These are phyloP conservation scores for Russula ochroleuca DNA, from an alignment of 768 basidiomycete genomes.

Conservation along the genomic window DNA sequence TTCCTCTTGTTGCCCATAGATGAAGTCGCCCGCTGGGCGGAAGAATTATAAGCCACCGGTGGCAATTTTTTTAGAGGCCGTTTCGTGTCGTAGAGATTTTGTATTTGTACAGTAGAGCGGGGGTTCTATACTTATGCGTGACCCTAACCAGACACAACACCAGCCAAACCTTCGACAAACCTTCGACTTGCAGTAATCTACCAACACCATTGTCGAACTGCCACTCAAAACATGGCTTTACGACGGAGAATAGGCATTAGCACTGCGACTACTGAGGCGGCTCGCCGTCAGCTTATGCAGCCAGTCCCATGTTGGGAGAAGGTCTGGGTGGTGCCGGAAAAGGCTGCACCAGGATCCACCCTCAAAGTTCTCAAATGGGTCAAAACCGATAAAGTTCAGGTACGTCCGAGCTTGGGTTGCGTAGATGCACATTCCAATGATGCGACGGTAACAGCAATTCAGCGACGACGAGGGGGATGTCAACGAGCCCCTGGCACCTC, in stretches of 20 bases:
- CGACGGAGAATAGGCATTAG: constrained; percentile 74
- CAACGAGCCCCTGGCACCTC: constrained; percentile 75
- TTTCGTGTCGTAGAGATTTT: background rate
- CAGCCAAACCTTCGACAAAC: too few relatives aligned
- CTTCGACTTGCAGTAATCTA: background rate
- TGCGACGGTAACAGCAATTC: constrained; percentile 56
- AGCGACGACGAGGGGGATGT: constrained; percentile 75
- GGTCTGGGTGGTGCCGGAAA: constrained; percentile 60
- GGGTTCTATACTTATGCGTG: too few relatives aligned
- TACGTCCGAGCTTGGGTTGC: constrained; percentile 33
- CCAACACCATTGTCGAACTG: background rate
- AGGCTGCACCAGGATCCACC: constrained; percentile 49
- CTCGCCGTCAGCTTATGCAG: constrained; percentile 81
- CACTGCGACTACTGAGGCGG: constrained; percentile 71
- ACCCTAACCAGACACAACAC: background rate
- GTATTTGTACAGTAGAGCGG: too few relatives aligned
- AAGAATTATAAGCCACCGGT: constrained; percentile 36
- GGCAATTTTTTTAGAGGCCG: background rate
- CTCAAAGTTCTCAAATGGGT: constrained; percentile 75
- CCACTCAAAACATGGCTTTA: constrained; percentile 52
- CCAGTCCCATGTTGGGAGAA: constrained; percentile 88
- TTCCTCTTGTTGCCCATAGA: constrained; percentile 31
- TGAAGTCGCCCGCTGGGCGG: constrained; percentile 57
- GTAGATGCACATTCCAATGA: constrained; percentile 7
- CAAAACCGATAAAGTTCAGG: constrained; percentile 74